Evolutionary conservation across 2,329 filamentous ascomycete genomes (phyloP), one percentile per base, ranked within the genome.

Genomic region (Ophioceras dolichostomum): DNA sequence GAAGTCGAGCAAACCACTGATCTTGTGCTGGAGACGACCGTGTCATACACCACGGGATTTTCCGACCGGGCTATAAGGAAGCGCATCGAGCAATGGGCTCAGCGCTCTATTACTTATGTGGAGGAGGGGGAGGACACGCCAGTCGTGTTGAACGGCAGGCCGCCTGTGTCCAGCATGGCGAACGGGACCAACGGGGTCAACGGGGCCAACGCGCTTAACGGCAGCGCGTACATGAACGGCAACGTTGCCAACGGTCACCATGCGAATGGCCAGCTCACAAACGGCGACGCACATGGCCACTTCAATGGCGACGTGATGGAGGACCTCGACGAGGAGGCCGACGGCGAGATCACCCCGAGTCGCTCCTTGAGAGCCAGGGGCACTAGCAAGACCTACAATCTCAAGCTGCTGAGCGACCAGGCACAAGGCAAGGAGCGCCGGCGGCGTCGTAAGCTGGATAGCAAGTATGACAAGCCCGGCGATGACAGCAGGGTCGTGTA

Each of bases 321-420:
- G 22, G 44, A 37, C 53, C 22, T 26, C 7, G 41, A 40, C 20
- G 67, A 68, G 26, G 61, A 63, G 8, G 43, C 49, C 6, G 61
- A 66, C 17, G 64, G 64, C 19, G 66, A 69, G 14, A 55, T 60
- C 12, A 74, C 70, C 2, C 69, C 70, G 0, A 70, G 61, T 37
- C 63, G 70, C 40, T 65, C 67, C 2, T 52, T 73, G 14, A 62
- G 71, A 31, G 55, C 58, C 13, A 62, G 71, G 37, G 61, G 54
- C 14, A 58, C 58, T 30, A 65, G 63, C 39, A 67, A 68, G 41
- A 62, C 64, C 17, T 79, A 79, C 48, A 79, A 79, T 44, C 52
- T 78, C 27, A 77, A 75, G 49, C 58, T 67, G 10, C 55, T 78
- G 13, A 76, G 67, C 50, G 70, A 73, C 45, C 68, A 70, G 45